Base-by-base conservation (phyloP, 306 rosid species). In the Cucumis hystrix region DNA sequence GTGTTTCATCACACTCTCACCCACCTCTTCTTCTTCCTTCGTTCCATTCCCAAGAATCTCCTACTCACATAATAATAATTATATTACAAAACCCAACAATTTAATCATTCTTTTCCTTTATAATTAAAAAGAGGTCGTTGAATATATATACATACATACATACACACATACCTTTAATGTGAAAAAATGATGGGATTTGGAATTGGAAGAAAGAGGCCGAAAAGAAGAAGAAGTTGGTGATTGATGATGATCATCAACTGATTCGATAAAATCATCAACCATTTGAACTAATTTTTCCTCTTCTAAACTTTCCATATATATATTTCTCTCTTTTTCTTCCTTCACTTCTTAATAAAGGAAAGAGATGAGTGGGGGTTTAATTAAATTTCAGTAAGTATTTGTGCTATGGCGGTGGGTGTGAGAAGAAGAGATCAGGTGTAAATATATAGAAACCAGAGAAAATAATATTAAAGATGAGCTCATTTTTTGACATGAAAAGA, bases 241-340 rank as follows among this genome's bases (percentile, higher is more conserved):
- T 33, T 33, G 5, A 33, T 33, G 30, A 28, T 28, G 55, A 68
- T 47, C 17, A 47, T 87, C 28, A 18, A 14, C 88, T 2, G 90
- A 91, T 75, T 91, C 97, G 23, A 91, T 89, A 74, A 91, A 91
- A 72, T 89, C 97, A 79, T 84, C 85, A 35, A 91, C 92, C 97
- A 91, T 89, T 66, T 79, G 77, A 56, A 79, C 83, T 18, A 91
- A 83, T 8, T 64, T 84, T 6, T 89, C 92, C 77, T 91, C 97
- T 35, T 87, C 97, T 55, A 86, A 54, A 82, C 92, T 89, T 21
- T 77, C 89, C 97, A 91, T 89, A 0, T 7, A 33, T 33, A 33
- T 33, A 3, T 40, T 7, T 43, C 3, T 43, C 1, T 39, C 41
- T 39, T 39, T 39, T 39, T 39, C 8, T 33, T 33, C 37, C 37